Conservation (phyloP, 2,329 filamentous ascomycete species). For the Colletotrichum camelliae region DNA sequence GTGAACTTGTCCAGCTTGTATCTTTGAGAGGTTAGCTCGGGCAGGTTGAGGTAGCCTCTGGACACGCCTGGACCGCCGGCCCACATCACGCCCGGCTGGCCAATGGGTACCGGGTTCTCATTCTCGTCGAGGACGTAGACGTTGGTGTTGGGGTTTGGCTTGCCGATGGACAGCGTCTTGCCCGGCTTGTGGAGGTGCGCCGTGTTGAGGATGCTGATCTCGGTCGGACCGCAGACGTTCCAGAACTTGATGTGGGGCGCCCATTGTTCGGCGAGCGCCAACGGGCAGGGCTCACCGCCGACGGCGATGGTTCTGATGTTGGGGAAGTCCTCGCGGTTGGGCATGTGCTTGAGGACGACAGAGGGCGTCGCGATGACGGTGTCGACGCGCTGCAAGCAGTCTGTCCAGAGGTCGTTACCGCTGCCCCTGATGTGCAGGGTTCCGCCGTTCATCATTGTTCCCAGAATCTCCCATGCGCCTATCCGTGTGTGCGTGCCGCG, state of each 20-base stretch:
- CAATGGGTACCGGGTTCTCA: constrained; percentile 48
- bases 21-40: constrained; percentile 52
- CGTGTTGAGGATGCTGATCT: constrained; percentile 65
- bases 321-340: constrained; percentile 17
- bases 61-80: constrained; percentile 61
- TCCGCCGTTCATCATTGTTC: constrained; percentile 27
- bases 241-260: constrained; percentile 52
- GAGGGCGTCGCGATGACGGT: constrained; percentile 24
- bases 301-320: constrained; percentile 22
- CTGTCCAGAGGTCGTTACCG: constrained; percentile 21
- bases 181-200: constrained; percentile 34
- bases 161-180: constrained; percentile 55
- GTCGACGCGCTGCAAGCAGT: constrained; percentile 23
- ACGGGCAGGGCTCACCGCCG: constrained; percentile 22
- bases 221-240: constrained; percentile 66
- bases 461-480: constrained; percentile 68
- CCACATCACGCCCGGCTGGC: constrained; percentile 59
- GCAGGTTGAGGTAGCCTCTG: constrained; percentile 59
- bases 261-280: constrained; percentile 60
- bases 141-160: constrained; percentile 60
- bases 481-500: not conserved
- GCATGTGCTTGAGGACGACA: constrained; percentile 24
- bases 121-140: constrained; percentile 57
- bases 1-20: constrained; percentile 58
- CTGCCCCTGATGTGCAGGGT: constrained; percentile 25